Percentiles rank a stretch among this genome's conserved stretches.
phyloP scores from a whole-genome alignment of 2,329 filamentous ascomycete genomes.

The Mycosphaerella arachidis region DNA sequence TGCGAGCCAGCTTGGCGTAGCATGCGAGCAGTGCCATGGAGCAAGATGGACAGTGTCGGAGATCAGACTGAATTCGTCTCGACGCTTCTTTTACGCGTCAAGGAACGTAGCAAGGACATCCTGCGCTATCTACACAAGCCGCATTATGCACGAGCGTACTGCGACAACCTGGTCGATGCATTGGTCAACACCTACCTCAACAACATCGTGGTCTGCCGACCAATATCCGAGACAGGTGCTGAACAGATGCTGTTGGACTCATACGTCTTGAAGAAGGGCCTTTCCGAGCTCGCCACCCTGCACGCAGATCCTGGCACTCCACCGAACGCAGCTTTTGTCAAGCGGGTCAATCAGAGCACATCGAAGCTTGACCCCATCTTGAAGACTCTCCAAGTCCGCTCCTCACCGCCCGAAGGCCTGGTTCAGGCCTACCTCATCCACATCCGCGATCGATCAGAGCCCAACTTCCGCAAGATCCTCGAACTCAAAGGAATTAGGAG shows the following conservation, averaged over 20 bases:
- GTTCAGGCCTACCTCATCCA: conserved; percentile 98
- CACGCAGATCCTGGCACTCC: conserved; percentile 51
- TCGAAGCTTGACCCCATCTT: conserved; percentile 84
- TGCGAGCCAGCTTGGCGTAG: conserved; percentile 89
- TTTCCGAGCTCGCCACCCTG: conserved; percentile 64
- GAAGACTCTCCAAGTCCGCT: conserved; percentile 92
- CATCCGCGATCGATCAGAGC: conserved; percentile 86
- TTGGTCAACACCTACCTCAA: conserved; percentile 73
- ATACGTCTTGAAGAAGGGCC: conserved; percentile 78
- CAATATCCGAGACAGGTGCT: conserved; percentile 87
- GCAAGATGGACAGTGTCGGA: conserved; percentile 83
- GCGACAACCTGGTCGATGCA: conserved; percentile 90
- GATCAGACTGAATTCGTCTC: conserved; percentile 91
- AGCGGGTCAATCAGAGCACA: conserved; percentile 80
- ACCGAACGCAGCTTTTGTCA: conserved; percentile 65
- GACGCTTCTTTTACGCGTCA: conserved; percentile 70
- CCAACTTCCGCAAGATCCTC: conserved; percentile 93
- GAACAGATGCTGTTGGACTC: conserved; percentile 98
- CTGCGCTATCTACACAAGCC: conserved; percentile 76
- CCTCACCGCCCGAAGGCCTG: conserved; percentile 84
- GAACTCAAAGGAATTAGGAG: conserved; percentile 85
- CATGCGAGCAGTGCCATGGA: conserved; percentile 96
- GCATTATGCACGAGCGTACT: conserved; percentile 91
- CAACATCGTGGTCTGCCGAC: conserved; percentile 82
- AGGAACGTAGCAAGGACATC: conserved; percentile 68